Base-by-base conservation (phyloP, 331 rosid species). In the Quercus lobata region DNA sequence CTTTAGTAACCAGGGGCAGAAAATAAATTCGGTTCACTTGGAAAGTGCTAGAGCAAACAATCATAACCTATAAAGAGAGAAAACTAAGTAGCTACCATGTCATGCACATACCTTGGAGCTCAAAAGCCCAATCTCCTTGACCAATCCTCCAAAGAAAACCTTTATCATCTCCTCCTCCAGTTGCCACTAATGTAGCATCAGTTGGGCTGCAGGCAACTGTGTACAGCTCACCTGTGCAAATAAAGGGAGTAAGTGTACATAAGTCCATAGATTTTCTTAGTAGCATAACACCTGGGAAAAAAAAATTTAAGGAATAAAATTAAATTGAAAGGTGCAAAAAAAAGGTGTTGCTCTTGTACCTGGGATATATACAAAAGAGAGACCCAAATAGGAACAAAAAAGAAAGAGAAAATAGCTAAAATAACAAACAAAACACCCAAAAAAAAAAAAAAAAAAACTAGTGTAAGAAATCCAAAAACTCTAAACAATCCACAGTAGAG, bases 61-160 rank as follows among this genome's bases (percentile, higher is more conserved):
- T 19, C 15, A 56, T 65, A 24, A 24, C 49, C 57, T 74, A 35
- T 19, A 5, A 49, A 60, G 53, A n/a, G 21, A 71, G 37, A 60
- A 35, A 72, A 41, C 68, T 66, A 73, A 27, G 75, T 69, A 72
- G 53, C 72, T 68, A 24, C 57, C 35, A 74, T 68, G 55, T 80
- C 19, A 44, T 11, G 58, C 70, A 75, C 87, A 81, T 80, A 91
- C 97, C 97, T 78, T 74, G 84, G 63, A 95, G 92, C 88, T 95
- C 96, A 72, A 79, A 84, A 74, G 97, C 89, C 92, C 93, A 93
- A 81, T 91, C 97, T 83, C 98, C 97, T 54, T 73, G 83, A 35
- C 90, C 93, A 79, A 93, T 89, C 85, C 62, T 89, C 99, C 99
- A 95, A 69, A 95, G 89, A 90, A 91, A 95, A 37, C 97, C 99